A percentile compares a stretch with the other conserved stretches of the same genome.
These are phyloP conservation scores for Cyberlindnera amylophila DNA, from an alignment of 805 yeast species.

Conservation along the genomic window DNA sequence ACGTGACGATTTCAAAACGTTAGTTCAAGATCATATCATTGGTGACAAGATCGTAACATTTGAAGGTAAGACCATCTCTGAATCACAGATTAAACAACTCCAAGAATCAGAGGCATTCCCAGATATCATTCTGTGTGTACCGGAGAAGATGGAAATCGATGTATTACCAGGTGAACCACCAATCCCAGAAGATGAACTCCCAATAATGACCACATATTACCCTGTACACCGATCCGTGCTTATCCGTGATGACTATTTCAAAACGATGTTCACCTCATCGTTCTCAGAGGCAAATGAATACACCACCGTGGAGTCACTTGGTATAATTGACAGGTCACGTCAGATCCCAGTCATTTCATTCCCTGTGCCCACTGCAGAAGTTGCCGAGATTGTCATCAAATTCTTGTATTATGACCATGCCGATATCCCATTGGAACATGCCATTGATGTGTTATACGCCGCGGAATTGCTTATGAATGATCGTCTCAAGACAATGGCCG, in stretches of 20 bases:
- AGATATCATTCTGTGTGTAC: constrained; percentile 44
- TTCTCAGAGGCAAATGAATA: constrained; percentile 34
- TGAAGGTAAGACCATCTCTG: constrained; percentile 5
- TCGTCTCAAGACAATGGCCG: constrained; percentile 61
- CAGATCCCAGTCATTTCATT: constrained; percentile 32
- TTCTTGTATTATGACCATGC: constrained; percentile 61
- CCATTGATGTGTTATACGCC: constrained; percentile 52
- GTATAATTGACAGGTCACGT: constrained; percentile 11
- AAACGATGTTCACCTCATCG: constrained; percentile 54
- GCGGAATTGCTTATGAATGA: constrained; percentile 59
- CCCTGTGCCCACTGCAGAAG: constrained; percentile 29
- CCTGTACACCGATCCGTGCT: constrained; percentile 66
- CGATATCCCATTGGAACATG: constrained; percentile 43
- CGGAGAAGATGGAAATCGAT: constrained; percentile 28
- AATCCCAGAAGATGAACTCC: no score
- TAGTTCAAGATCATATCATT: constrained; percentile 21
- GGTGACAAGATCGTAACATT: constrained; percentile 12
- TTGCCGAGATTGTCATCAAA: constrained; percentile 48
- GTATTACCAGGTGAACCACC: constrained; percentile 3
- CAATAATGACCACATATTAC: constrained; percentile 35
- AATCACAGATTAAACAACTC: constrained; percentile 10
- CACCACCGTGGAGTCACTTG: constrained; percentile 8
- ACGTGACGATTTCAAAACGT: constrained; percentile 16
- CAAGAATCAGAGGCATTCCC: constrained; percentile 33
- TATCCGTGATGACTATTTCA: constrained; percentile 59